These are phyloP conservation scores for Phytophthora niederhauseri DNA, from an alignment of 352 stramenopile genomes.

Conservation along the genomic window DNA sequence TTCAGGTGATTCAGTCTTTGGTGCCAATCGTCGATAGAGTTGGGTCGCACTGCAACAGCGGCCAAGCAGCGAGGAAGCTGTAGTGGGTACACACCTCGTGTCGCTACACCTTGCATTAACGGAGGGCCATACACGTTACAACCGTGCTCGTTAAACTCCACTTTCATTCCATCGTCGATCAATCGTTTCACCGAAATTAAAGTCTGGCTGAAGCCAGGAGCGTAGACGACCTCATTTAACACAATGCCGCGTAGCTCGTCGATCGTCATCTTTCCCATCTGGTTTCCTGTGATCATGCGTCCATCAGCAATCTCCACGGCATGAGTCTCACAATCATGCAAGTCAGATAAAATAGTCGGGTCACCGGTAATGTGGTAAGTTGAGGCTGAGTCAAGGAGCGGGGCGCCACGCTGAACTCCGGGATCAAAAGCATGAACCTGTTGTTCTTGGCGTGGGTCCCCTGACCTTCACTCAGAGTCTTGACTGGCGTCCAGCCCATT, in stretches of 20 bases:
- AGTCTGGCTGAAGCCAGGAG: constrained; percentile 3
- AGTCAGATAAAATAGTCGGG: background rate
- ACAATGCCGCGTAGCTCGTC: background rate
- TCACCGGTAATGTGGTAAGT: constrained; percentile 15
- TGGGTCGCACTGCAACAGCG: background rate
- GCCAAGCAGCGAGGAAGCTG: background rate
- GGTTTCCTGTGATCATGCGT: background rate
- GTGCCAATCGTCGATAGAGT: constrained; percentile 15
- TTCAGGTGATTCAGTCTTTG: constrained; percentile 7
- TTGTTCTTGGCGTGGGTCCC: background rate
- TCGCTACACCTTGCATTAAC: background rate
- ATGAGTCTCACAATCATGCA: constrained; percentile 5
- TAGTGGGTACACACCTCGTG: constrained; percentile 5
- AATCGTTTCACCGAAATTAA: constrained; percentile 17
- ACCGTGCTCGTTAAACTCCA: constrained; percentile 11
- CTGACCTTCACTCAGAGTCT: constrained; percentile 1
- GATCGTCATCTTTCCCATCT: constrained; percentile 7
- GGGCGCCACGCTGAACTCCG: constrained; percentile 1
- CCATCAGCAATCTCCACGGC: constrained; percentile 17
- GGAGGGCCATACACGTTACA: constrained; percentile 3
- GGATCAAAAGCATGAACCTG: background rate
- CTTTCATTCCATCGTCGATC: constrained; percentile 13
- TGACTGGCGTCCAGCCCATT: too few relatives aligned
- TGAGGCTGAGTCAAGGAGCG: constrained; percentile 14
- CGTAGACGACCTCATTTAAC: constrained; percentile 10